Evolutionary conservation across 2,329 filamentous ascomycete genomes (phyloP).

Genomic region (Decorospora gaudefroyi): DNA sequence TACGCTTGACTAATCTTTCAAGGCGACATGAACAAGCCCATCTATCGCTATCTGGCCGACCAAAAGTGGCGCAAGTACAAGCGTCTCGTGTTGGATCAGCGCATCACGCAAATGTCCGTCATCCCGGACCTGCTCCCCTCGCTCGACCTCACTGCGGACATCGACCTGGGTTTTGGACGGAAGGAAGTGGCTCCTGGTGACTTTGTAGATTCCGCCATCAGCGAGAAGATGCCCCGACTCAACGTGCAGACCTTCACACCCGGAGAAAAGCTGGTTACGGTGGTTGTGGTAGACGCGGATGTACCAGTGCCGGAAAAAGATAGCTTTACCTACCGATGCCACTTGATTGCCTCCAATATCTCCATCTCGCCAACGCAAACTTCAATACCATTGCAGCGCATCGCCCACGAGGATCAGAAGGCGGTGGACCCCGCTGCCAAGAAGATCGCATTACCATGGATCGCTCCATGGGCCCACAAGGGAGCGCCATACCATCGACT

Average conservation of each 20-base stretch:
- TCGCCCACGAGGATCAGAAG: constrained; percentile 40
- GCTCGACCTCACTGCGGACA: constrained; percentile 76
- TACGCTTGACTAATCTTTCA: constrained; percentile 14
- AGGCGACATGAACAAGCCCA: constrained; percentile 96
- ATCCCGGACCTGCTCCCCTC: constrained; percentile 85
- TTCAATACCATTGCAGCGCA: constrained; percentile 38
- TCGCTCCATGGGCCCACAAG: constrained; percentile 85
- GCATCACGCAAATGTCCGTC: constrained; percentile 83
- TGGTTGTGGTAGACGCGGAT: constrained; percentile 87
- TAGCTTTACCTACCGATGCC: constrained; percentile 77
- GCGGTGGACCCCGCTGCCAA: constrained; percentile 53
- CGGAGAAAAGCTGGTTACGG: constrained; percentile 78
- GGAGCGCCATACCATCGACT: constrained; percentile 90
- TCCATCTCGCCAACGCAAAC: constrained; percentile 61
- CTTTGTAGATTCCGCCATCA: constrained; percentile 73
- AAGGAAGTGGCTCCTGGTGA: constrained; percentile 74
- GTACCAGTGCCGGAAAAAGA: constrained; percentile 79
- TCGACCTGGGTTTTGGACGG: constrained; percentile 78
- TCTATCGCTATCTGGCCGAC: constrained; percentile 89
- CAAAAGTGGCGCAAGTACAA: constrained; percentile 86
- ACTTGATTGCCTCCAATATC: constrained; percentile 81
- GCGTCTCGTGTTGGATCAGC: constrained; percentile 77
- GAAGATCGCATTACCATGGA: constrained; percentile 78
- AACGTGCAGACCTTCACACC: constrained; percentile 83
- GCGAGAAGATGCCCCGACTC: constrained; percentile 73